A percentile compares a stretch with the other conserved stretches of the same genome.
Evolutionary conservation across 495 filamentous ascomycete species (phyloP).

Genomic region (Annulohypoxylon nitens): DNA sequence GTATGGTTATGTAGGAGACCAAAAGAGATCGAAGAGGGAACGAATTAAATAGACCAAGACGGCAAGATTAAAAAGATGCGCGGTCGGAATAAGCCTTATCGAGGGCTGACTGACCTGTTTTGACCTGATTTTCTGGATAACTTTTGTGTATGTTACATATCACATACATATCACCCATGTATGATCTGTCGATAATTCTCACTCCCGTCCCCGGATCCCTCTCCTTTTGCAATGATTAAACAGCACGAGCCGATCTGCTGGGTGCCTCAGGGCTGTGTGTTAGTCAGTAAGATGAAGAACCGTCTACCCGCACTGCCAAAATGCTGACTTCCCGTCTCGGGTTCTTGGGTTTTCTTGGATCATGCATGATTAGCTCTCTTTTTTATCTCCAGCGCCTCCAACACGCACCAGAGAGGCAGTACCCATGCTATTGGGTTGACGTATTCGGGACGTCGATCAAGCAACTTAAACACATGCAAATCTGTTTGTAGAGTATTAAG

Average conservation of each 20-base stretch:
- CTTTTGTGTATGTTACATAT: conserved; percentile 3
- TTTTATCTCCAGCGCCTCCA: conserved; percentile 20
- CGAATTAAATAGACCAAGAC: too few relatives aligned
- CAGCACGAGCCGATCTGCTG: conserved; percentile 3
- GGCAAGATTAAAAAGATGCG: neutral
- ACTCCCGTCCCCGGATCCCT: neutral
- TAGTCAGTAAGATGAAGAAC: neutral
- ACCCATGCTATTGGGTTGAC: conserved; percentile 8
- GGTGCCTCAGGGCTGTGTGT: neutral
- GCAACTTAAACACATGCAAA: neutral
- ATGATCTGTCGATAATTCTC: conserved; percentile 5
- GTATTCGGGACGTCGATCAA: conserved; percentile 5
- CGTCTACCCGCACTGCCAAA: conserved; percentile 1
- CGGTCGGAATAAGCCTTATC: conserved; percentile 7
- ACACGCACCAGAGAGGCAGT: conserved; percentile 2
- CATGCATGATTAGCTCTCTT: neutral
- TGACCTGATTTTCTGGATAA: conserved; percentile 1
- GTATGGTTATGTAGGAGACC: neutral
- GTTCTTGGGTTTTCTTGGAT: neutral
- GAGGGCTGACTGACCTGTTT: neutral
- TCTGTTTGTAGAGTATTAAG: neutral
- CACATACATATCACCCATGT: conserved; percentile 9
- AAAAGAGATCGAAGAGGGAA: neutral
- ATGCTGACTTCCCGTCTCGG: neutral
- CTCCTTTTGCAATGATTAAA: neutral